phyloP scores from a whole-genome alignment of 1,284 basidiomycete genomes.

The Boletus semigastroideus region DNA sequence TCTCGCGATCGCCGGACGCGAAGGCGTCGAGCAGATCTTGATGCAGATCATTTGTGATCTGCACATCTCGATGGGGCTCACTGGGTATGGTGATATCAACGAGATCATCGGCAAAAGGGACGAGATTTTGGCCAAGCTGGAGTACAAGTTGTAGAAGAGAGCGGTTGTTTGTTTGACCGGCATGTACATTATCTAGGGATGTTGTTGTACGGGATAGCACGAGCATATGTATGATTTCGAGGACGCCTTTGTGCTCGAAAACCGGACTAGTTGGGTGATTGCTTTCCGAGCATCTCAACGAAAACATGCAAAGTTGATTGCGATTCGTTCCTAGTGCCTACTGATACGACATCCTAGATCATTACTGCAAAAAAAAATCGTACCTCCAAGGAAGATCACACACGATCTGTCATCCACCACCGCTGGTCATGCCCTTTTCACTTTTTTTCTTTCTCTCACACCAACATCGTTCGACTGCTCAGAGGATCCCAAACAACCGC shows the following conservation, averaged over 20 bases:
- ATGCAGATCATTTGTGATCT: conserved; percentile 62
- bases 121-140: conserved; percentile 22
- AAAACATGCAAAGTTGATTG: too few species aligned
- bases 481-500: not conserved
- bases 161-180: not conserved
- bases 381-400: too few species aligned
- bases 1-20: conserved; percentile 59
- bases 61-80: conserved; percentile 52
- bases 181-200: too few species aligned
- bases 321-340: too few species aligned
- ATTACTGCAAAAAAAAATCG: too few species aligned
- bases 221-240: not conserved
- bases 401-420: not conserved
- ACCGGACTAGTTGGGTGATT: too few species aligned
- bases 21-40: conserved; percentile 66
- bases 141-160: conserved; percentile 18
- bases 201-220: not conserved
- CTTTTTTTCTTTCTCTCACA: not conserved
- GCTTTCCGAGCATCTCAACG: too few species aligned
- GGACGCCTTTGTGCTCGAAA: too few species aligned
- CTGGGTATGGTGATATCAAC: conserved; percentile 45
- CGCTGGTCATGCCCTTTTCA: not conserved
- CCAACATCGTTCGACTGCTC: not conserved
- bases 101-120: conserved; percentile 51
- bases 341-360: too few species aligned